These are phyloP conservation scores for Phialocephala sp. DNA, from an alignment of 2,329 filamentous ascomycete species.

Conservation along the genomic window DNA sequence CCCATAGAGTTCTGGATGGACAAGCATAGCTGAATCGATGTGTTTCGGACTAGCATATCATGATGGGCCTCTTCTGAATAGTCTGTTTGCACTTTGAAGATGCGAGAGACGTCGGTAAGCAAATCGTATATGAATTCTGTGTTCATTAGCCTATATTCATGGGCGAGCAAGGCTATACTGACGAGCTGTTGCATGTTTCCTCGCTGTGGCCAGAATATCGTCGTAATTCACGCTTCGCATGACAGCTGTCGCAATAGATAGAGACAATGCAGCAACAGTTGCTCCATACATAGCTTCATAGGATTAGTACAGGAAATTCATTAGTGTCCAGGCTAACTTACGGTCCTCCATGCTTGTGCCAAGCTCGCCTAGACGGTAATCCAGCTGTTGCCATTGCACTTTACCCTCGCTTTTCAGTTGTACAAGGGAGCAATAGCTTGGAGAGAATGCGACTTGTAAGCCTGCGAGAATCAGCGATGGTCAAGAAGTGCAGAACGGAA, in stretches of 20 bases:
- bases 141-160: conserved; percentile 14
- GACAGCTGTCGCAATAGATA: conserved; percentile 55
- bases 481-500: background rate
- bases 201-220: conserved; percentile 72
- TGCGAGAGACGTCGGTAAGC: conserved; percentile 69
- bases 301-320: conserved; percentile 29
- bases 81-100: conserved; percentile 77
- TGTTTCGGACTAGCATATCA: conserved; percentile 75
- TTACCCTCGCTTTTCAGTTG: conserved; percentile 64
- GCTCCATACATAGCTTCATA: conserved; percentile 58
- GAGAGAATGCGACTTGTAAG: conserved; percentile 65
- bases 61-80: conserved; percentile 78
- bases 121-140: conserved; percentile 66
- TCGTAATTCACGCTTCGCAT: conserved; percentile 62
- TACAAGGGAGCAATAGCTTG: conserved; percentile 62
- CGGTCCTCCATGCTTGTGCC: conserved; percentile 55
- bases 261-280: conserved; percentile 65
- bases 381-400: conserved; percentile 62
- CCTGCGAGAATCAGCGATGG: conserved; percentile 46
- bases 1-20: conserved; percentile 81
- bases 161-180: conserved; percentile 16
- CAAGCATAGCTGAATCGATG: conserved; percentile 74
- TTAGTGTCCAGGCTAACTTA: conserved; percentile 41
- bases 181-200: conserved; percentile 43
- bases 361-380: conserved; percentile 56